Evolutionary conservation across 768 basidiomycete genomes (phyloP).

Genomic region (Suillus variegatus): DNA sequence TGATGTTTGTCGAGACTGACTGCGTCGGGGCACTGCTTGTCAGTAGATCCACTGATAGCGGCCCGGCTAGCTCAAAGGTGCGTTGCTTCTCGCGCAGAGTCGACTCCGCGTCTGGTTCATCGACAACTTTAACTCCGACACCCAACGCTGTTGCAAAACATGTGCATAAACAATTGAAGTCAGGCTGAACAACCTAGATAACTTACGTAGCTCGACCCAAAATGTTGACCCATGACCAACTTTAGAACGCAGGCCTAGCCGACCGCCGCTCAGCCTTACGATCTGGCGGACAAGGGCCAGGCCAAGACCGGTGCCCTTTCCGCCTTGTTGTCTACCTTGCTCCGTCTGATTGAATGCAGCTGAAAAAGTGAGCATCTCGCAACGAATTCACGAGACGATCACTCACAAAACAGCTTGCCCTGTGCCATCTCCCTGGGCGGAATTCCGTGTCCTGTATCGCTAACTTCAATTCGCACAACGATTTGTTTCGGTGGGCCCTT

Average conservation of each 20-base stretch:
- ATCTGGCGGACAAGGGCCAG: slow-evolving; percentile 78
- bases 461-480: slow-evolving; percentile 83
- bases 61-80: slow-evolving; percentile 24
- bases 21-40: slow-evolving; percentile 16
- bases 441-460: slow-evolving; percentile 73
- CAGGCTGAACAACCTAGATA: not conserved
- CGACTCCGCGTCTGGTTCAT: slow-evolving; percentile 27
- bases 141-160: slow-evolving; percentile 49
- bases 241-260: slow-evolving; percentile 68
- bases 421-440: slow-evolving; percentile 66
- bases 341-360: slow-evolving; percentile 81
- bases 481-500: slow-evolving; percentile 51
- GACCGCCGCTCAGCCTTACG: slow-evolving; percentile 72
- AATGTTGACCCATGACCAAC: slow-evolving; percentile 77
- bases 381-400: not conserved
- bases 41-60: slow-evolving; percentile 27
- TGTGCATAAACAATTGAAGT: slow-evolving; percentile 9
- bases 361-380: slow-evolving; percentile 26
- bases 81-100: slow-evolving; percentile 21
- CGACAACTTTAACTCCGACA: slow-evolving; percentile 56
- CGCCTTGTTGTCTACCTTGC: slow-evolving; percentile 72
- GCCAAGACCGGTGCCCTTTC: slow-evolving; percentile 74
- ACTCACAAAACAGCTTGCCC: slow-evolving; percentile 70
- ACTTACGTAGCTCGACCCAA: slow-evolving; percentile 78
- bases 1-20: slow-evolving; percentile 36